These are phyloP conservation scores for sunflower (Helianthus annuus) DNA, from an alignment of 129 eudicot genomes.

Conservation along the genomic window HanXRQr2.0-SUNRISE NC_035433.2:140410305-140410804, in stretches of 20 bases:
- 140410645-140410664: neutral
- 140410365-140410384: slow-evolving; percentile 90
- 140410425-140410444: slow-evolving; percentile 93
- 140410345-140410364: slow-evolving; percentile 50
- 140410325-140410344: slow-evolving; percentile 23
- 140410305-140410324: neutral
- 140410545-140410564: slow-evolving; percentile 83
- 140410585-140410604: slow-evolving; percentile 86
- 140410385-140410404: slow-evolving; percentile 90
- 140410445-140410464: slow-evolving; percentile 77
- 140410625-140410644: slow-evolving; percentile 49
- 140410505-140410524: slow-evolving; percentile 4
- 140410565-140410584: slow-evolving; percentile 75
- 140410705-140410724: no score
- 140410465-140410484: slow-evolving; percentile 9
- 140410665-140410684: neutral
- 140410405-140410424: slow-evolving; percentile 82
- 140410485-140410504: slow-evolving; percentile 21
- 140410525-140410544: slow-evolving; percentile 39
- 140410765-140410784: no score
- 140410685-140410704: no score
- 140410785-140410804: no score
- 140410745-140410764: no score
- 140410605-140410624: slow-evolving; percentile 85
- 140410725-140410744: no score